A percentile compares a stretch with the other conserved stretches of the same genome.
Conservation (phyloP, 345 rosid species). For the Eucalyptus guilfoylei region DNA sequence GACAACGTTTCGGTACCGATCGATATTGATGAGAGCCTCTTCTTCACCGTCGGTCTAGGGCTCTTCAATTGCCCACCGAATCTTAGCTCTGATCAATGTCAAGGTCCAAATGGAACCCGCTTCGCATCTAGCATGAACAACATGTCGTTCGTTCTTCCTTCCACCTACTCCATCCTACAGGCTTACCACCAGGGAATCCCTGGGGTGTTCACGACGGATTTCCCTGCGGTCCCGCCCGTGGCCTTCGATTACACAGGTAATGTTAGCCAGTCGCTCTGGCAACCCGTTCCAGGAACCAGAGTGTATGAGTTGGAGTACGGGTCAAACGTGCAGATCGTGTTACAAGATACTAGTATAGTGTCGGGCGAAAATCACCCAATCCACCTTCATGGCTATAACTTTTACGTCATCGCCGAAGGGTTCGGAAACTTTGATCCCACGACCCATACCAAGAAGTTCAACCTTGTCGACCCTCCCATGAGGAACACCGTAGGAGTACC, state of each 20-base stretch:
- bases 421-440: conserved; percentile 75
- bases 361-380: conserved; percentile 78
- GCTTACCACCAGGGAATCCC: conserved; percentile 49
- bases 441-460: conserved; percentile 51
- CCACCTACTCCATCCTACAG: conserved; percentile 38
- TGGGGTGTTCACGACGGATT: conserved; percentile 70
- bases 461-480: conserved; percentile 78
- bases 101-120: conserved; percentile 80
- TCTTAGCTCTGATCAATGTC: conserved; percentile 28
- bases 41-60: conserved; percentile 71
- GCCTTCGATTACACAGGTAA: conserved; percentile 76
- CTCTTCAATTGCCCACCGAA: conserved; percentile 56
- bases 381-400: conserved; percentile 89
- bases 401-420: conserved; percentile 67
- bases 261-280: conserved; percentile 50
- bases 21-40: conserved; percentile 47
- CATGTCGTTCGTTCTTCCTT: conserved; percentile 63
- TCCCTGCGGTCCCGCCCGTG: conserved; percentile 55
- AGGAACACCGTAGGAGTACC: conserved; percentile 79
- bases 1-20: conserved; percentile 48
- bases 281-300: conserved; percentile 52
- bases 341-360: conserved; percentile 73
- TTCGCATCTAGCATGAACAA: conserved; percentile 86
- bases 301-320: conserved; percentile 61
- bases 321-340: conserved; percentile 59